Base-by-base conservation (phyloP, 345 rosid species). In the Xanthoceras sorbifolium region DNA sequence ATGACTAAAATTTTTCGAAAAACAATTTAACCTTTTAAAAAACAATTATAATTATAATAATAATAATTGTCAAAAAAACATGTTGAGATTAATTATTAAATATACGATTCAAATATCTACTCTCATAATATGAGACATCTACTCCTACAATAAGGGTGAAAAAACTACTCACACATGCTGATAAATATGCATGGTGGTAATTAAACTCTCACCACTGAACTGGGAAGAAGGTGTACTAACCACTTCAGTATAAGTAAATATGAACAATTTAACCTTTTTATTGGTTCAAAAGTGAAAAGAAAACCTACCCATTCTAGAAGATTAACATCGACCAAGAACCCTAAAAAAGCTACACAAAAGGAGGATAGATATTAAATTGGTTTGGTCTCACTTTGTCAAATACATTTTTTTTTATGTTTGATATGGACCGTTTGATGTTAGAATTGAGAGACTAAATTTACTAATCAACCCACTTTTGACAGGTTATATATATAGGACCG, bases 291-390 rank as follows among this genome's bases (percentile, higher is more conserved):
- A 38, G 23, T 22, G 23, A 36, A 36, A 36, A 69, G 23, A 36
- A 36, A 36, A 69, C 73, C 50, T 69, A 22, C 62, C 42, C 32
- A 26, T 69, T 69, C 73, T 28, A 50, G 42, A 29, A 69, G 40
- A 50, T 9, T 65, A 65, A 65, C 5, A 57, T 6, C 25, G 22
- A 57, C 62, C 62, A 57, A 20, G 62, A 57, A 9, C 62, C 62
- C 62, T 57, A 57, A 57, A 57, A 57, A 57, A 57, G 62, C 62
- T 57, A 57, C 62, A 22, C 28, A 57, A 57, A 57, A 57, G 28
- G 62, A 9, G 0, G 28, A 57, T 57, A 57, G 62, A 57, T 57
- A 1, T 23, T n/a, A n/a, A n/a, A n/a, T 57, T 57, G 62, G 28
- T 22, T 57, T 9, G 62, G 62, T 57, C 28, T 57, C 62, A 57